phyloP scores from a whole-genome alignment of 148 eudicot genomes.

The Rhododendron kiyosumense region DNA sequence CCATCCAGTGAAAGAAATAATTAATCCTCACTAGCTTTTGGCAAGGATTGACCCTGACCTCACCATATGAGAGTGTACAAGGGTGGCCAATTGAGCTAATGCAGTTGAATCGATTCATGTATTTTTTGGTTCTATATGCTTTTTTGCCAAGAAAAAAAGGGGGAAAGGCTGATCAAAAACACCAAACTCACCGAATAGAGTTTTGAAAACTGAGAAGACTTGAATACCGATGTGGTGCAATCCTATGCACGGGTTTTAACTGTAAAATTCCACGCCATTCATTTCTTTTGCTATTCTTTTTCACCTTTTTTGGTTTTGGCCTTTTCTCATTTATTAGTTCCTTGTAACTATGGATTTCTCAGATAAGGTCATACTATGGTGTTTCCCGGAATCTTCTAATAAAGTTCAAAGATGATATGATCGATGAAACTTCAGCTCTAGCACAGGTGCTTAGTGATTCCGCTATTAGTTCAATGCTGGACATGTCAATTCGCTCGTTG shows the following conservation, averaged over 20 bases:
- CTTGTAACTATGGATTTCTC: conserved; percentile 20
- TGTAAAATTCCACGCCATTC: neutral
- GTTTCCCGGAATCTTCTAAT: conserved; percentile 76
- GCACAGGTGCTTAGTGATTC: conserved; percentile 89
- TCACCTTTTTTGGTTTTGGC: neutral
- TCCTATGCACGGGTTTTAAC: neutral
- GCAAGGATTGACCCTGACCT: neutral
- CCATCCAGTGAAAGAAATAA: too few relatives aligned
- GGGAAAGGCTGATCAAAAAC: neutral
- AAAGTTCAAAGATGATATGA: conserved; percentile 86
- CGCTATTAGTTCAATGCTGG: conserved; percentile 76
- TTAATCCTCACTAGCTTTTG: neutral
- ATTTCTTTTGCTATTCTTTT: conserved; percentile 3
- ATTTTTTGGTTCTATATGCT: neutral
- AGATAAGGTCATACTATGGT: conserved; percentile 83
- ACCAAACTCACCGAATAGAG: neutral
- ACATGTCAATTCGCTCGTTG: conserved; percentile 75
- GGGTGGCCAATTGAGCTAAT: neutral
- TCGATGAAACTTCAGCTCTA: conserved; percentile 80
- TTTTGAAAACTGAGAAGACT: neutral
- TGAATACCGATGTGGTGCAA: neutral
- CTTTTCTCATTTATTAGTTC: neutral
- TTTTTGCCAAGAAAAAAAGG: neutral
- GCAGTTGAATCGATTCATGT: neutral
- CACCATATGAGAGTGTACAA: neutral